Conservation (phyloP, 257 asterid genomes). For the Salvia hispanica region DNA sequence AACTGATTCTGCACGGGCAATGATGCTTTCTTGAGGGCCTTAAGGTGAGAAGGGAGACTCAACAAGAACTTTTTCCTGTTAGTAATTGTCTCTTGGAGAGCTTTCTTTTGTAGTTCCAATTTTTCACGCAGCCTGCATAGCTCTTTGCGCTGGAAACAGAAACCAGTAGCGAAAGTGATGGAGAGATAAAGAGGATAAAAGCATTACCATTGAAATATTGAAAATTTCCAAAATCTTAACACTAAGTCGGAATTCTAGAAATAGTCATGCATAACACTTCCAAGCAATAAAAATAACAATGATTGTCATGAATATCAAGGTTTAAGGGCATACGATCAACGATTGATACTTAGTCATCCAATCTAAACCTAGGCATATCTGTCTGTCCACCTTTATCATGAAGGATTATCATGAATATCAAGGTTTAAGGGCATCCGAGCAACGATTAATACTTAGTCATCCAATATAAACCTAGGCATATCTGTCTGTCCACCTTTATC, state of each 20-base stretch:
- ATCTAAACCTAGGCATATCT: neutral
- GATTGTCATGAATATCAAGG: neutral
- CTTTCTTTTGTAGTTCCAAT: conserved; percentile 79
- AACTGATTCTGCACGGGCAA: conserved; percentile 88
- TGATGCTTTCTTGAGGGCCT: conserved; percentile 94
- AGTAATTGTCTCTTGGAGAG: conserved; percentile 78
- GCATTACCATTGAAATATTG: neutral
- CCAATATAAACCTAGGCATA: neutral
- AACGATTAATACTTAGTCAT: neutral
- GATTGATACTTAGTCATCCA: neutral
- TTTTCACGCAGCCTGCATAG: conserved; percentile 82
- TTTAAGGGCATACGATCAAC: conserved; percentile 7
- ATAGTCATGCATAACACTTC: conserved; percentile 6
- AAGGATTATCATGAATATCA: neutral
- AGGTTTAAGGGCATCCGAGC: conserved; percentile 2
- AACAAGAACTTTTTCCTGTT: conserved; percentile 84
- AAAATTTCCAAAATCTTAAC: conserved; percentile 3
- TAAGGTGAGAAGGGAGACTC: conserved; percentile 97
- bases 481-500: neutral
- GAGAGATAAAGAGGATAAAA: conserved; percentile 17
- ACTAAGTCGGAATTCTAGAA: neutral
- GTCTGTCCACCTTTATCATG: neutral
- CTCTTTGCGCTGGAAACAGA: conserved; percentile 77
- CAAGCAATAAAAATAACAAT: neutral
- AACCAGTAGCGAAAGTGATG: neutral